Evolutionary conservation across 257 asterid species (phyloP), one percentile per base, ranked within the genome.

Genomic region (Nicotiana obtusifolia): DNA sequence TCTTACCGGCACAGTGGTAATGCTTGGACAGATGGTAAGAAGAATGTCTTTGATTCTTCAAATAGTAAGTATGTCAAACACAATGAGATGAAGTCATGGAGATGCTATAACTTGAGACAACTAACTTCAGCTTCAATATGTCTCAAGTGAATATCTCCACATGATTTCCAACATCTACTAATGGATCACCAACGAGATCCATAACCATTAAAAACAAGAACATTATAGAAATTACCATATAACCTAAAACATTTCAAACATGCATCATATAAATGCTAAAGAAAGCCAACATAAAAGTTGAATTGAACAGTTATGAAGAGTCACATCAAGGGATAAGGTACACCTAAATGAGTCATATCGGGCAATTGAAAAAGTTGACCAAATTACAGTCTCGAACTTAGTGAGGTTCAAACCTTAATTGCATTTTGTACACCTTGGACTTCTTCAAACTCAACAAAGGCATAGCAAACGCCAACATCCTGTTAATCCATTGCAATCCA

Each of bases 361-460:
- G 41, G 33, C 78, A 69, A 44, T 41, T 11, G 22, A 41, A 41
- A 20, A 41, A 37, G 13, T 33, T 66, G 30, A 19, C 15, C 56
- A 13, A 37, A 37, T 41, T 1, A 69, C 5, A 11, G 13, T 69
- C 30, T 47, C 37, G 26, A 22, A 22, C 22, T 73, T 73, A 44
- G 4, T 3, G 22, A 28, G 47, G 28, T 17, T 47, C 85, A 59
- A 80, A 91, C 98, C 98, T 92, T 82, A 71, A 95, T 87, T 49
- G 98, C 98, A 83, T 90, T 91, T 75, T 82, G 91, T 64, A 90
- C 98, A 88, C 98, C 84, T 85, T 88, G 93, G 80, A 84, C 82
- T 83, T 95, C 93, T 81, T 91, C 98, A 86, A 91, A 95, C 89
- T 95, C 98, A 31, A 93, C 97, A 86, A 95, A 93, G 65, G 98